A percentile compares a stretch with the other conserved stretches of the same genome.
Conservation (phyloP, 805 yeast species). For the Yamadazyma nakazawae region DNA sequence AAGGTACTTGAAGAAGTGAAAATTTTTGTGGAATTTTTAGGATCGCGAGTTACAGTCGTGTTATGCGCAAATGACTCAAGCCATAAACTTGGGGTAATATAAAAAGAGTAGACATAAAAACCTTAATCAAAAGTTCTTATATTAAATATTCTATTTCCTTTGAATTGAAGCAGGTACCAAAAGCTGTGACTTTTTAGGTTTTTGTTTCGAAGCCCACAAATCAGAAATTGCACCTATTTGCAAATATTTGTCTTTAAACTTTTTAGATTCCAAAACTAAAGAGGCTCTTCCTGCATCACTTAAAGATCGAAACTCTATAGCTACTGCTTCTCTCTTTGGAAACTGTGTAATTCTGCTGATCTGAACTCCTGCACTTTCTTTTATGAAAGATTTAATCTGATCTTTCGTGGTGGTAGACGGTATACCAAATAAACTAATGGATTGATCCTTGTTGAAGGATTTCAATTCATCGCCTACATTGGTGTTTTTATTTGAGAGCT, state of each 20-base stretch:
- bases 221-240: constrained; percentile 4
- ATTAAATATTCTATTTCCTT: not conserved
- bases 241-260: constrained; percentile 5
- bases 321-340: constrained; percentile 18
- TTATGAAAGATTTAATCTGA: constrained; percentile 31
- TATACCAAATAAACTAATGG: constrained; percentile 8
- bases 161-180: constrained; percentile 10
- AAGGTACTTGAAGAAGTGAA: not conserved
- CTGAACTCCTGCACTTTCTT: constrained; percentile 1
- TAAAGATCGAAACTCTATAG: constrained; percentile 4
- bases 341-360: not conserved
- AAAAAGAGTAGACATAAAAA: too few species aligned
- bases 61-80: not conserved
- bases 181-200: not conserved
- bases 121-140: not conserved
- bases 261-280: constrained; percentile 3
- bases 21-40: constrained; percentile 5
- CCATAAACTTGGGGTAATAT: too few species aligned
- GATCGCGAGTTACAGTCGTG: not conserved
- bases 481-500: constrained; percentile 16
- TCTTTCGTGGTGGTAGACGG: constrained; percentile 14
- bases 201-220: not conserved
- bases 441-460: constrained; percentile 16
- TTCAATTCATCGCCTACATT: constrained; percentile 3
- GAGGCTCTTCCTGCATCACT: constrained; percentile 13